Evolutionary conservation across 108 stramenopile species (phyloP).

Genomic region (Fragilaria crotonensis): DNA sequence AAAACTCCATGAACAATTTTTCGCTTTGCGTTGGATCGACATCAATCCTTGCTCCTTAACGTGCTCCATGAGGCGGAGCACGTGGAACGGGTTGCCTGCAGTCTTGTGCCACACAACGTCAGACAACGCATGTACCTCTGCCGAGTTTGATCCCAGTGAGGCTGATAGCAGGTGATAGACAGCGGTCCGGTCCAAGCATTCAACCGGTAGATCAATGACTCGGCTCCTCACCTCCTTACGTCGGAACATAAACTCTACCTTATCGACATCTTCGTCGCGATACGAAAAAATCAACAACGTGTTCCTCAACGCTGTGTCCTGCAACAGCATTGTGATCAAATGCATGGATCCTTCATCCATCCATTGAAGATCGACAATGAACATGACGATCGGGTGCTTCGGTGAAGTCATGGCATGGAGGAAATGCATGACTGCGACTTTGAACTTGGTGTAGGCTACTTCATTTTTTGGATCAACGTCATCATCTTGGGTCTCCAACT

Average conservation of each 20-base stretch:
- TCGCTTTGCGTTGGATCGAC: conserved; percentile 4
- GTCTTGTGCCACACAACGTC: conserved; percentile 25
- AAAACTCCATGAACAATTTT: conserved; percentile 15
- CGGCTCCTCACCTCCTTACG: not conserved
- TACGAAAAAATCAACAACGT: conserved; percentile 26
- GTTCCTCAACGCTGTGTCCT: conserved; percentile 9
- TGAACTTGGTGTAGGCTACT: not conserved
- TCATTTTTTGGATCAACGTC: not conserved
- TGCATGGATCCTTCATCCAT: conserved; percentile 20
- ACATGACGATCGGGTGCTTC: conserved; percentile 20
- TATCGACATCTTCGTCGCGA: conserved; percentile 18
- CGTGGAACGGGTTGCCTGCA: conserved; percentile 39
- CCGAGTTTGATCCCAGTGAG: conserved; percentile 1
- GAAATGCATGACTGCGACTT: not conserved
- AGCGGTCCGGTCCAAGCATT: not conserved
- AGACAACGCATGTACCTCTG: conserved; percentile 11
- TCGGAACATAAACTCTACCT: not conserved
- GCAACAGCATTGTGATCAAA: conserved; percentile 13
- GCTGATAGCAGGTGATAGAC: not conserved
- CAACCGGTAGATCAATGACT: conserved; percentile 2
- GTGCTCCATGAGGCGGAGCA: conserved; percentile 17
- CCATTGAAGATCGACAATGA: conserved; percentile 33
- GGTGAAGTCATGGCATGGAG: not conserved
- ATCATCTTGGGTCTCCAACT: not conserved
- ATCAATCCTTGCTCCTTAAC: conserved; percentile 11